Conservation (phyloP, 305 asterid species). For the Lippia alba region DNA sequence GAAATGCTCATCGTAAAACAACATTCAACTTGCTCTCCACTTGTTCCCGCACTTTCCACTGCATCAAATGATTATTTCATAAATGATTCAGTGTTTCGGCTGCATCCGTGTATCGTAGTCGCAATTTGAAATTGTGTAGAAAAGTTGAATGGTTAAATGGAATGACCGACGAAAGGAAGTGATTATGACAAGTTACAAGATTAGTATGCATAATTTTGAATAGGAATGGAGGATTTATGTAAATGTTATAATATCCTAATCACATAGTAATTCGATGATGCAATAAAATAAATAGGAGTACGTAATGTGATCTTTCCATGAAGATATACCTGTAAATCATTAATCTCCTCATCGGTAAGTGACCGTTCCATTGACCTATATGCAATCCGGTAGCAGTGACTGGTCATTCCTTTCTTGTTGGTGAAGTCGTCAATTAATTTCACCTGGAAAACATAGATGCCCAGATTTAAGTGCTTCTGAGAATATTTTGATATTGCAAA, state of each 20-base stretch:
- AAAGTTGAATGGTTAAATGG: no score
- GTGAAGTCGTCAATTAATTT: constrained; percentile 73
- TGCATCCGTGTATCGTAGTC: no score
- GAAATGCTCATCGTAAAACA: constrained; percentile 52
- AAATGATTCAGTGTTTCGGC: background rate
- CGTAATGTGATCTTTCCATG: background rate
- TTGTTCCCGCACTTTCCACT: constrained; percentile 51
- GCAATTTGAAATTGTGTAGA: no score
- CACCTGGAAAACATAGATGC: constrained; percentile 48
- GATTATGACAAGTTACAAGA: no score
- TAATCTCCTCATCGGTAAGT: constrained; percentile 10
- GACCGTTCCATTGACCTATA: constrained; percentile 11
- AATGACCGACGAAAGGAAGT: no score
- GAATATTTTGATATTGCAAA: background rate
- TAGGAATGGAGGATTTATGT: no score
- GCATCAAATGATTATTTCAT: background rate
- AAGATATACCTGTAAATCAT: constrained; percentile 6
- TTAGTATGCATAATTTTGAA: no score
- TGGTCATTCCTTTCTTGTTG: constrained; percentile 71
- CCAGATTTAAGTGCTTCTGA: background rate
- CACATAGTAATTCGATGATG: background rate
- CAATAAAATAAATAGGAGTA: background rate
- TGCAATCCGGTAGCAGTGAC: constrained; percentile 1
- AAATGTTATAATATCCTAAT: no score
- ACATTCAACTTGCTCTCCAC: constrained; percentile 65